These are phyloP conservation scores for Lactifluus volemus DNA, from an alignment of 768 basidiomycete species.

Conservation along the genomic window DNA sequence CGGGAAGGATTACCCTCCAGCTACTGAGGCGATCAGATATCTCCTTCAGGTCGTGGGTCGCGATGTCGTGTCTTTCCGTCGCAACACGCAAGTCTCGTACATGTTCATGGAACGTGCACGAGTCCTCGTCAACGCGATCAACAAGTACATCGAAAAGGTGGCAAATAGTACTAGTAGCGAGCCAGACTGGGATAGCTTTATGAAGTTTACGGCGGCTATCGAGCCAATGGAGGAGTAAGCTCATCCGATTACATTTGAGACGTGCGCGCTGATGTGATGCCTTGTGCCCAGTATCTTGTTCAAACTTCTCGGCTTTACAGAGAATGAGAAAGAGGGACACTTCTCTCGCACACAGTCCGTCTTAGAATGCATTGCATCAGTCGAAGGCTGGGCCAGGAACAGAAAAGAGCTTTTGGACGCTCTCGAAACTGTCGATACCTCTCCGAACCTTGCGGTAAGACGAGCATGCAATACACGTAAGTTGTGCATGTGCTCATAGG, in stretches of 20 bases:
- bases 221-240: conserved; percentile 20
- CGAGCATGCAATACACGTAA: neutral
- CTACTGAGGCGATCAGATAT: conserved; percentile 17
- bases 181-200: conserved; percentile 16
- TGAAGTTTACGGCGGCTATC: conserved; percentile 18
- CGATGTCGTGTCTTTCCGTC: conserved; percentile 14
- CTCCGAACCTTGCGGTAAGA: neutral
- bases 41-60: conserved; percentile 14
- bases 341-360: neutral
- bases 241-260: neutral
- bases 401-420: neutral
- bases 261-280: neutral
- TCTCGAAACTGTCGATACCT: neutral
- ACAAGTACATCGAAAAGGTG: conserved; percentile 14
- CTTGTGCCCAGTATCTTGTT: conserved; percentile 6
- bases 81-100: conserved; percentile 20
- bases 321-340: conserved; percentile 10
- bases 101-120: conserved; percentile 16
- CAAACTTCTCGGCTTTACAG: neutral
- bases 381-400: conserved; percentile 2
- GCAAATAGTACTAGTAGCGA: neutral
- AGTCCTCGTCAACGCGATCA: conserved; percentile 15
- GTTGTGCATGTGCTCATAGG: neutral
- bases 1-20: neutral
- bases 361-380: neutral